Evolutionary conservation across 805 yeast species (phyloP), one percentile per base, ranked within the genome.

Genomic region (Saturnispora sanitii): DNA sequence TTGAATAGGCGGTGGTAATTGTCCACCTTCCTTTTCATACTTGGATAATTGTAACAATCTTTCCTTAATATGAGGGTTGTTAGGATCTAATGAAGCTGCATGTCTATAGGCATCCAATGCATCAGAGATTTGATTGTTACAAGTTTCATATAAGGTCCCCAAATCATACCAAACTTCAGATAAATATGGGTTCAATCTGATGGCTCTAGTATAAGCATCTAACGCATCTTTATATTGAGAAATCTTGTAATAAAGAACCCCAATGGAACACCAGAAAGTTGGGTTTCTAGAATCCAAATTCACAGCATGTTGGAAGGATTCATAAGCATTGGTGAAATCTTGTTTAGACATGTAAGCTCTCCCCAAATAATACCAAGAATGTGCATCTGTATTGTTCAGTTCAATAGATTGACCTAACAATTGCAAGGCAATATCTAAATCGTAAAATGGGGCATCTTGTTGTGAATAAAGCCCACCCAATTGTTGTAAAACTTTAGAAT

Each of bases 141-240:
- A 92, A 27, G 96, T 86, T 64, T 92, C 98, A 61, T 92, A 92
- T 32, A 92, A 67, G 5, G 97, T 92, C 44, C 98, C 98, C 56
- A 92, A 72, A 63, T 92, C 98, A 63, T 92, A 92, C 98, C 98
- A 92, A 20, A 92, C 98, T 62, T 92, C 98, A 45, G 92, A 78
- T 49, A 92, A 82, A 66, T 88, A 88, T 13, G 98, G 98, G 53
- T 92, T 92, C 54, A 92, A 73, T 52, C 96, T 73, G 45, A 92
- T 92, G 9, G 98, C 98, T 42, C 97, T 71, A 6, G 97, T 88
- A 65, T 92, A 92, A 13, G 98, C 98, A 60, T 92, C 97, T 48
- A 92, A 68, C 2, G 98, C 98, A 59, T 92, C 98, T 43, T 95
- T 73, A 65, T 85, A 92, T 66, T 92, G 98, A 43, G 92, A 78